Base-by-base conservation (phyloP, 2,329 filamentous ascomycete species). In the Lanzia echinophila region DNA sequence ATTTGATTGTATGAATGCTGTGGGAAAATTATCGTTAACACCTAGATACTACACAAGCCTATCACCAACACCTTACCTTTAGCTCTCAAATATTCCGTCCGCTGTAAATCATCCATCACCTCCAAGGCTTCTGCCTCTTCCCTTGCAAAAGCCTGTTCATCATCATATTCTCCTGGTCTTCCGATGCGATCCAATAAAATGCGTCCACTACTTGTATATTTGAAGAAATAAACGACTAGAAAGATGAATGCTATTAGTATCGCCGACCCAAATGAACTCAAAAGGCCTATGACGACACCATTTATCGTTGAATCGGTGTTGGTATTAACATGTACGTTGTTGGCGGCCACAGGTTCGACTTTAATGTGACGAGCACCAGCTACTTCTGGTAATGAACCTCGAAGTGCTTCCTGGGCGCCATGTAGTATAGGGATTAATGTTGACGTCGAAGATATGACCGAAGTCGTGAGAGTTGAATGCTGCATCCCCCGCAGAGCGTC, bases 61-160 rank as follows among this genome's bases (percentile, higher is more conserved):
- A 44, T 20, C 28, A 52, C 15, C 45, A 41, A 19, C 44, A 44
- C 52, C 75, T 48, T 79, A 96, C 94, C 91, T 81, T 97, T 97
- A 52, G 94, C 92, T 73, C 94, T 83, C 59, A 96, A 70, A 71
- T 99, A 99, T 68, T 99, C 94, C 38, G 86, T 85, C 69, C 89
- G 78, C 67, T 91, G 83, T 72, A 96, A 78, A 64, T 97, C 94
- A 68, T 96, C 91, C 94, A 99, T 99, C 55, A 82, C 81, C 75
- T 95, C 92, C 69, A 99, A 74, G 55, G 94, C 94, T 71, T 96
- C 90, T 34, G 89, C 90, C 81, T 99, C 94, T 70, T 97, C 94
- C 67, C 88, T 84, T 60, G 85, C 79, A 74, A 96, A 96, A 11
- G 90, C 88, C 73, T 97, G 92, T 71, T 97, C 94, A 72, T 99